Evolutionary conservation across 2,329 filamentous ascomycete genomes (phyloP), one percentile per base, ranked within the genome.

Genomic region (Exserohilum rostratum): DNA sequence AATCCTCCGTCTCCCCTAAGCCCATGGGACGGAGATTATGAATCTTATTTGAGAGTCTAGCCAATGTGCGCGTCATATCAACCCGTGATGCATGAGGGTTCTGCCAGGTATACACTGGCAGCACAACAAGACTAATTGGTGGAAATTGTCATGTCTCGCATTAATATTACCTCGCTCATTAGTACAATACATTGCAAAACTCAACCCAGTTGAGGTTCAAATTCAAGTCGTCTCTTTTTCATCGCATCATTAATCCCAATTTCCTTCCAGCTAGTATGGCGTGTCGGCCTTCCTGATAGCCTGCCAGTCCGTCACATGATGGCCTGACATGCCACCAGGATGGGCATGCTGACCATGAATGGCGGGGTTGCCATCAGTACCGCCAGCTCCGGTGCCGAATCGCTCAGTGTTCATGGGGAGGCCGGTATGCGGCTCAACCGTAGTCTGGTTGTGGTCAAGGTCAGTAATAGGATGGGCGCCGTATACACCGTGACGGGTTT

Each of bases 341-440:
- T 52, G 51, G 7, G 50, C 25, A 39, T 72, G 69, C 29, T 62
- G 62, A 15, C 72, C 71, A 5, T 51, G 47, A 9, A 76, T 65
- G 29, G 66, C 56, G 2, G 50, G 38, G 12, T 70, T 71, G 1
- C 64, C 75, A 60, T 78, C 76, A 0, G 70, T 76, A 2, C 76
- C 76, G 13, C 74, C 74, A 9, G 61, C 50, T 2, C 74, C 75
- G 46, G 66, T 64, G 12, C 76, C 76, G 42, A 75, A 77, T 51
- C 72, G 71, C 40, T 65, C 73, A 0, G 72, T 67, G 45, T 79
- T 75, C 74, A 76, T 76, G 6, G 75, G 75, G 1, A 78, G 60
- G 2, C 76, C 76, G 2, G 76, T 78, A 30, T 72, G 69, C 4
- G 74, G 73, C 53, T 79, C 74, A 9, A 59, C 75, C 12, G 75